Conservation (phyloP, 2,329 filamentous ascomycete species). For the Aspergillus hiratsukae region DNA sequence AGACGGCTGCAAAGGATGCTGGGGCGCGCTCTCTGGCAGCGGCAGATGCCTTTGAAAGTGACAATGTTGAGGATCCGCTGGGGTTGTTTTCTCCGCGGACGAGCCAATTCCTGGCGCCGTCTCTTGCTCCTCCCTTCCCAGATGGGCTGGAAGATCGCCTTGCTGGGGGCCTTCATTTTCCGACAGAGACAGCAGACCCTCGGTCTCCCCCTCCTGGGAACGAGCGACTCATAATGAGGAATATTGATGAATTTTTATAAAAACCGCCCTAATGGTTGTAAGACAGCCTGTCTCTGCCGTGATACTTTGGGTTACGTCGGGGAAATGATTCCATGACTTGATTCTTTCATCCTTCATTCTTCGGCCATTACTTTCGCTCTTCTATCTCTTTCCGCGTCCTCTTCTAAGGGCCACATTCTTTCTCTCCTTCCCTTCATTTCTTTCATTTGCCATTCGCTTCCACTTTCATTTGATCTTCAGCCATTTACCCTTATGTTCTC, state of each 20-base stretch:
- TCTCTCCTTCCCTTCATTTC: slow-evolving; percentile 6
- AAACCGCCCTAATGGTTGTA: slow-evolving; percentile 12
- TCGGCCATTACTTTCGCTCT: slow-evolving; percentile 17
- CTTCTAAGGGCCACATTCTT: neutral
- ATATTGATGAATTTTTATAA: slow-evolving; percentile 44
- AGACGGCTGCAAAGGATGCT: slow-evolving; percentile 13
- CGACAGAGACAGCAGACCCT: slow-evolving; percentile 29
- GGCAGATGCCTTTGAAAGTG: slow-evolving; percentile 37
- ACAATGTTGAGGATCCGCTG: slow-evolving; percentile 30
- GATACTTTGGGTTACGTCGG: slow-evolving; percentile 7
- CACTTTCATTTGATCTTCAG: slow-evolving; percentile 9
- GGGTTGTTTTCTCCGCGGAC: slow-evolving; percentile 44
- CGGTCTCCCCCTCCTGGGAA: slow-evolving; percentile 37
- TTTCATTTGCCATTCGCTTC: slow-evolving; percentile 5
- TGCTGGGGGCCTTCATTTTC: slow-evolving; percentile 11
- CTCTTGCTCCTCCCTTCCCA: slow-evolving; percentile 34
- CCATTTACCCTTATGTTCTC: slow-evolving; percentile 7
- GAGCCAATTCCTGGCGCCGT: slow-evolving; percentile 38
- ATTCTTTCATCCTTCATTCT: slow-evolving; percentile 5
- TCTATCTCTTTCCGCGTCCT: neutral
- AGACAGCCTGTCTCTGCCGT: neutral
- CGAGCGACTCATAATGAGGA: slow-evolving; percentile 42
- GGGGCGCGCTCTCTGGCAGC: slow-evolving; percentile 27
- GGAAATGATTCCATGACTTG: slow-evolving; percentile 30
- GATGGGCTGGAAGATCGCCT: slow-evolving; percentile 12